These are phyloP conservation scores for Alternaria longipes DNA, from an alignment of 2,329 filamentous ascomycete species.

Conservation along the genomic window DNA sequence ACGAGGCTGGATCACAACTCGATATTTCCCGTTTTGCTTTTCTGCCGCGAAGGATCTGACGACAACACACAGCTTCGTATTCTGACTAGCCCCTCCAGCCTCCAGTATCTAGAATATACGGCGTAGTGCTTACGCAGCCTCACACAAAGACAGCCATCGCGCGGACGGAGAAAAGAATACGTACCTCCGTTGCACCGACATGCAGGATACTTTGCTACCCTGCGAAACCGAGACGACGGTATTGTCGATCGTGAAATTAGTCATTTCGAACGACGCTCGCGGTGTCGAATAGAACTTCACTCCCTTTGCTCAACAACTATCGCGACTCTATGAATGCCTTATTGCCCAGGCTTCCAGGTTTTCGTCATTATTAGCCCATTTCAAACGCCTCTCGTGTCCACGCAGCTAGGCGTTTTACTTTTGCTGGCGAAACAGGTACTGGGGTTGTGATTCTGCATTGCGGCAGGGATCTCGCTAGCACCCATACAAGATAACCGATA, in stretches of 20 bases:
- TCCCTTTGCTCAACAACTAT: not conserved
- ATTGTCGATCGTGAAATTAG: not conserved
- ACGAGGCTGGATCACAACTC: constrained; percentile 7
- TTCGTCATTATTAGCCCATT: constrained; percentile 29
- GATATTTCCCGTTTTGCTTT: constrained; percentile 8
- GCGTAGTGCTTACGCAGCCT: constrained; percentile 8
- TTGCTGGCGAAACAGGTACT: constrained; percentile 28
- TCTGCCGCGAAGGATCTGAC: constrained; percentile 8
- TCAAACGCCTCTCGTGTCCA: constrained; percentile 6
- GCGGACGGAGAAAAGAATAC: not conserved
- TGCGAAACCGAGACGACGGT: not conserved
- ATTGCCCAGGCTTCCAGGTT: constrained; percentile 3
- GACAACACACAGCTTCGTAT: constrained; percentile 14
- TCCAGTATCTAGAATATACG: not conserved
- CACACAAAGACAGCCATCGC: not conserved
- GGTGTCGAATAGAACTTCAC: not conserved
- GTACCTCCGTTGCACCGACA: not conserved
- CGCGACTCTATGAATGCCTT: not conserved
- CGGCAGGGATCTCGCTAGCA: constrained; percentile 40
- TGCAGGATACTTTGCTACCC: not conserved
- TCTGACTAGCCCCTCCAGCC: not conserved
- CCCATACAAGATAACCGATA: constrained; percentile 23
- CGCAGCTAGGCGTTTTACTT: constrained; percentile 27
- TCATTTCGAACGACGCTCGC: not conserved
- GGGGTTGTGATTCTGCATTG: constrained; percentile 17